Evolutionary conservation across 805 yeast genomes (phyloP).

Genomic region (Wickerhamiella cacticola): DNA sequence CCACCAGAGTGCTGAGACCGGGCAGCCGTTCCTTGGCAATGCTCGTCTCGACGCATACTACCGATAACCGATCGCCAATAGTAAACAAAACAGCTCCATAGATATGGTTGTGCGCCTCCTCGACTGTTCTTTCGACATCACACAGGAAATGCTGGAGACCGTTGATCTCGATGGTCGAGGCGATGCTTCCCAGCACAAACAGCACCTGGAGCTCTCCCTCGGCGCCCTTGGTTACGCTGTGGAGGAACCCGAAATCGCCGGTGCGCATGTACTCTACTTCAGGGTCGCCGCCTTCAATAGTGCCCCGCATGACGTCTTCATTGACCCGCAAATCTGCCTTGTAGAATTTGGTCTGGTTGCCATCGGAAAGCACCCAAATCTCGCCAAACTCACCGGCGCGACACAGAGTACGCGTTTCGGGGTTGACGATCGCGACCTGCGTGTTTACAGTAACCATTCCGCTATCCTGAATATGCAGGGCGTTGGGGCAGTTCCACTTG

Average conservation of each 20-base stretch:
- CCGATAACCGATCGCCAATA: conserved; percentile 48
- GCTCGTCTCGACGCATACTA: conserved; percentile 54
- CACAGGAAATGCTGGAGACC: conserved; percentile 85
- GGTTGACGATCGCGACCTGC: conserved; percentile 87
- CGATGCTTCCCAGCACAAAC: conserved; percentile 71
- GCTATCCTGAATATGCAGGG: conserved; percentile 75
- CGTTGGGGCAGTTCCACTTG: conserved; percentile 54
- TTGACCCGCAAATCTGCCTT: conserved; percentile 41
- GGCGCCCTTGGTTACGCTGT: conserved; percentile 43
- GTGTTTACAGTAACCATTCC: conserved; percentile 95
- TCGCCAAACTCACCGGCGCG: conserved; percentile 90
- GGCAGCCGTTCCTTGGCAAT: conserved; percentile 37
- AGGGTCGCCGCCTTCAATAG: conserved; percentile 50
- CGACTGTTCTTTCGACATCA: conserved; percentile 66
- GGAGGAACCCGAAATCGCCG: conserved; percentile 89
- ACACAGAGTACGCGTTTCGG: conserved; percentile 73
- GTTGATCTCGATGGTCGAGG: conserved; percentile 78
- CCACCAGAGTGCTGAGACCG: conserved; percentile 71
- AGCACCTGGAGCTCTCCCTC: conserved; percentile 56
- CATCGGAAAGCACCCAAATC: conserved; percentile 91
- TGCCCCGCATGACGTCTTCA: conserved; percentile 46
- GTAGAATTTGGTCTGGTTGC: conserved; percentile 53
- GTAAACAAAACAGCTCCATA: conserved; percentile 54
- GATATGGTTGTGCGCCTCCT: conserved; percentile 38
- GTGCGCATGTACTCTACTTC: conserved; percentile 65